Conservation (phyloP, 768 basidiomycete genomes). For the Pleurotus platypus region DNA sequence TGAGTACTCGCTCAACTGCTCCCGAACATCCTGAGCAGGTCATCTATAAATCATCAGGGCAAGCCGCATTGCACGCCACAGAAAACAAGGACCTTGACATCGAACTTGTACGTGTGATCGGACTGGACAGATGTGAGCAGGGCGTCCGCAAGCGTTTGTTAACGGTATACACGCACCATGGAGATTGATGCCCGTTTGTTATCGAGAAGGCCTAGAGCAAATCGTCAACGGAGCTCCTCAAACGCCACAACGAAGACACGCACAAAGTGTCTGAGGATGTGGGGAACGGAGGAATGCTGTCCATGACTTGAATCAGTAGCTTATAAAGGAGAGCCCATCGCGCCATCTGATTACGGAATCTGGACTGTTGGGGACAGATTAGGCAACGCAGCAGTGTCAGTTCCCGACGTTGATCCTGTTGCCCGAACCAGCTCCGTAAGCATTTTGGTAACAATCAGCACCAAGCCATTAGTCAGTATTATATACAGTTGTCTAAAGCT, state of each 20-base stretch:
- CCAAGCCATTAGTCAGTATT: too few relatives aligned
- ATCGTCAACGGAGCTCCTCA: not conserved
- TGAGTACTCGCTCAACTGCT: slow-evolving; percentile 71
- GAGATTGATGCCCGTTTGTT: not conserved
- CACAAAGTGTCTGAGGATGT: not conserved
- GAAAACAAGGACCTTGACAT: slow-evolving; percentile 64
- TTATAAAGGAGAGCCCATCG: slow-evolving; percentile 10
- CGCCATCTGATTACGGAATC: slow-evolving; percentile 8
- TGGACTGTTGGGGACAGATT: too few relatives aligned
- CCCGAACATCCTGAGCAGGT: slow-evolving; percentile 84
- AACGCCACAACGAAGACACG: too few relatives aligned
- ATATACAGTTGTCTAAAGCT: not conserved
- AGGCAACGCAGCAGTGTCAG: not conserved
- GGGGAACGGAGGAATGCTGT: not conserved
- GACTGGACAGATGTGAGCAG: slow-evolving; percentile 8
- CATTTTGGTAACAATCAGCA: slow-evolving; percentile 6
- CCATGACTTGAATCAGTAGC: not conserved
- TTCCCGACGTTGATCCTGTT: slow-evolving; percentile 8
- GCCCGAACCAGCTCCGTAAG: not conserved
- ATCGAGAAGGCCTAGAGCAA: not conserved
- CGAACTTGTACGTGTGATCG: slow-evolving; percentile 67
- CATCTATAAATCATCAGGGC: slow-evolving; percentile 50
- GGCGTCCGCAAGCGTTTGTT: not conserved
- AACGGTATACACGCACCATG: not conserved
- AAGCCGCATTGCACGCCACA: not conserved